Conservation (phyloP, 345 rosid genomes). For the Adansonia digitata region DNA sequence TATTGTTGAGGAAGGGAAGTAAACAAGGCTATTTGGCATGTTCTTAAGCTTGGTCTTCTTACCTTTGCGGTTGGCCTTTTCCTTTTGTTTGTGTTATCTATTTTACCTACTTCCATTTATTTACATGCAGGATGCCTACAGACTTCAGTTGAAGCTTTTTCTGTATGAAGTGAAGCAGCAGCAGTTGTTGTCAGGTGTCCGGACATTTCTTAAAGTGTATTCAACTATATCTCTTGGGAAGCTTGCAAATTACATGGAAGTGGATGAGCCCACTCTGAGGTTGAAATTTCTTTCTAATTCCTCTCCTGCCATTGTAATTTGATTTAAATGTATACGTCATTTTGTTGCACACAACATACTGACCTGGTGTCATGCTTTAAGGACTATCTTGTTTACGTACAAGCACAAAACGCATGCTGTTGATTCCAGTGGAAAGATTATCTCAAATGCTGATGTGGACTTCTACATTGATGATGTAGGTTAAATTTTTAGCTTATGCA, state of each 20-base stretch:
- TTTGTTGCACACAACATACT: neutral
- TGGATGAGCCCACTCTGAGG: constrained; percentile 90
- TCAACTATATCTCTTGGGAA: constrained; percentile 77
- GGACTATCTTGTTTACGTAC: constrained; percentile 89
- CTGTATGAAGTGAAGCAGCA: constrained; percentile 96
- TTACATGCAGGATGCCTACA: constrained; percentile 75
- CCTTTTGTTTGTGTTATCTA: neutral
- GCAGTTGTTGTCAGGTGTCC: constrained; percentile 67
- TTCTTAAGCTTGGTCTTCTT: neutral
- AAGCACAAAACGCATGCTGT: constrained; percentile 98
- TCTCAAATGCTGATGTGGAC: constrained; percentile 86
- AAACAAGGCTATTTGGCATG: neutral
- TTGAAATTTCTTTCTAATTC: constrained; percentile 11
- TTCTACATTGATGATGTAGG: constrained; percentile 85
- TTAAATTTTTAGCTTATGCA: neutral
- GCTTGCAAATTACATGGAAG: constrained; percentile 93
- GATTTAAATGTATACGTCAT: neutral
- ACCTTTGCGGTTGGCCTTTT: neutral
- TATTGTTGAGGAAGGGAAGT: neutral
- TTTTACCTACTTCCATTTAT: neutral
- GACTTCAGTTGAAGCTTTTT: constrained; percentile 89
- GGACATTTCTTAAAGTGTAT: constrained; percentile 85
- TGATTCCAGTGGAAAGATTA: constrained; percentile 69
- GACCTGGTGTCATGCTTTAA: constrained; percentile 20
- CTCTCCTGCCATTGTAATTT: neutral